phyloP scores from a whole-genome alignment of 192 early-diverging fungal genomes.

The Chytriomyces sp. region DNA sequence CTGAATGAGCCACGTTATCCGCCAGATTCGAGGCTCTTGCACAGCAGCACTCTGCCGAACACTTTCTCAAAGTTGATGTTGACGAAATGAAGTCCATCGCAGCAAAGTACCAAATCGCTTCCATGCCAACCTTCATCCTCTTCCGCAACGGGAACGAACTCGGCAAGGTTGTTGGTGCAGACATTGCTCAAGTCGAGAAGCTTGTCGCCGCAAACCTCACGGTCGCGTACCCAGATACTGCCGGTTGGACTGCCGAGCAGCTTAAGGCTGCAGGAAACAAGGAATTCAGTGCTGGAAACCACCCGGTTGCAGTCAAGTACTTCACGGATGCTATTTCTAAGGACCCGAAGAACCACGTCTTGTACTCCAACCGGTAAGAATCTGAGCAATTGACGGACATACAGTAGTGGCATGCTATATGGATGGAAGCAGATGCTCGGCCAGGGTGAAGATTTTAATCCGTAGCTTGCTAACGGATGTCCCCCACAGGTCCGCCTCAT shows the following conservation, averaged over 20 bases:
- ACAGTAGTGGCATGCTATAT: neutral
- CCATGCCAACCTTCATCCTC: conserved; percentile 75
- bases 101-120: conserved; percentile 45
- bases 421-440: neutral
- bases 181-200: conserved; percentile 47
- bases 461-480: neutral
- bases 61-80: conserved; percentile 85
- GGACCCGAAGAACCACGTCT: conserved; percentile 85
- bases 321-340: conserved; percentile 87
- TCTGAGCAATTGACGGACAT: neutral
- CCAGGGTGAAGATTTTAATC: neutral
- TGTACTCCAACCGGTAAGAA: conserved; percentile 79
- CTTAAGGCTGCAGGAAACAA: conserved; percentile 82
- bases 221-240: conserved; percentile 9
- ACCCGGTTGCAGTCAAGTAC: conserved; percentile 70
- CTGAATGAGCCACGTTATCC: no score
- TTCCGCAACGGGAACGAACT: conserved; percentile 56
- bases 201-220: conserved; percentile 14
- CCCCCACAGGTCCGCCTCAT: conserved; percentile 71
- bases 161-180: conserved; percentile 53
- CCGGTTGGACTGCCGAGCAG: conserved; percentile 57
- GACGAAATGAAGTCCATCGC: conserved; percentile 61
- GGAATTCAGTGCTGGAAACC: conserved; percentile 79
- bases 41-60: conserved; percentile 49
- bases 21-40: conserved; percentile 65